Base-by-base conservation (phyloP, 1,139 yeast species). In the Kazachstania sp. region DNA sequence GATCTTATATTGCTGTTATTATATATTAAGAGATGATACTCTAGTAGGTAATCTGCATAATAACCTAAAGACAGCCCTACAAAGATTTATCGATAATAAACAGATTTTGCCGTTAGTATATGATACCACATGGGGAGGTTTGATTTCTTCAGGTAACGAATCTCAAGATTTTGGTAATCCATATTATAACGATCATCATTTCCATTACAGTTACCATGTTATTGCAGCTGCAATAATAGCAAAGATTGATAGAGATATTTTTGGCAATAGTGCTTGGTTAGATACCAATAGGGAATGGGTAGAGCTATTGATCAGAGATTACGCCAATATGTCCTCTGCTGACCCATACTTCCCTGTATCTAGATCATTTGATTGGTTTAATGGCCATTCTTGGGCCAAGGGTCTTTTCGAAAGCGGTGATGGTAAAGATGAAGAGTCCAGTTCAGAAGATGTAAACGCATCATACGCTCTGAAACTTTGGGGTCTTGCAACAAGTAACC, bases 331-430 rank as follows among this genome's bases (percentile, higher is more conserved):
- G 8, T 69, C 74, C 28, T 66, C 67, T 23, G 63, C 74, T 7
- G 81, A 84, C 60, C 46, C 64, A 1, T 75, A 72, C 59, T 84
- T 83, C 73, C 92, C 92, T n/a, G 83, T 77, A 5, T 82, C 77
- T 35, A 74, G 94, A 65, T 75, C 83, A 52, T 84, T 83, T 66
- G 92, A 83, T 61, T 84, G 88, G 84, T 84, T 69, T 63, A 73
- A 75, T 49, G 94, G 94, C 1, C 92, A 84, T 61, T 81, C 88
- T 8, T 84, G 86, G 84, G 94, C 94, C 1, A 81, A 79, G 54
- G 94, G 94, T 4, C 67, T 84, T 31, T 83, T 79, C 62, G 77
- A 77, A 13, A 77, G 83, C 56, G 86, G 86, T 32, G 92, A 84
- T 62, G 92, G 92, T 45, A 81, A 81, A 59, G 86, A 84, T 63